Evolutionary conservation across 2,329 filamentous ascomycete genomes (phyloP).

Genomic region (Xylariaceae sp.): DNA sequence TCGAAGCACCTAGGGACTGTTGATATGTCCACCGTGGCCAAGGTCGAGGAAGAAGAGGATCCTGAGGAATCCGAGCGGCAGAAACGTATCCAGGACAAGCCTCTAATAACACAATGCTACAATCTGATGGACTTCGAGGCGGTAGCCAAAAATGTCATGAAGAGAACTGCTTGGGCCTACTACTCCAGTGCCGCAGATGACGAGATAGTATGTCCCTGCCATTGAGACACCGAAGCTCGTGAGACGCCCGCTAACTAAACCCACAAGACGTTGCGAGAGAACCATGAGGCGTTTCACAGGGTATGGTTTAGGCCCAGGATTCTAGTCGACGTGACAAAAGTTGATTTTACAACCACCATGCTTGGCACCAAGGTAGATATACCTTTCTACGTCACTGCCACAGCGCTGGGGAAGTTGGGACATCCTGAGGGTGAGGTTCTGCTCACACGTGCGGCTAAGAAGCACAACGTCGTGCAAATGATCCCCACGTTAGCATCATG

Average conservation of each 20-base stretch:
- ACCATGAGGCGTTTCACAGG: slow-evolving; percentile 93
- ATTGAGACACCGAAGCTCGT: neutral
- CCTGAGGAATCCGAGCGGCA: slow-evolving; percentile 73
- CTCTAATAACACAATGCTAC: slow-evolving; percentile 83
- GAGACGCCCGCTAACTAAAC: slow-evolving; percentile 23
- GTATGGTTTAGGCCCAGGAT: slow-evolving; percentile 94
- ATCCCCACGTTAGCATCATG: slow-evolving; percentile 96
- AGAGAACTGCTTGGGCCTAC: slow-evolving; percentile 96
- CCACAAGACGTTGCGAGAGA: slow-evolving; percentile 83
- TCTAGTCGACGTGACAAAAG: slow-evolving; percentile 83
- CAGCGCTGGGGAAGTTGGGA: slow-evolving; percentile 91
- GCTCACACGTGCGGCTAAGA: slow-evolving; percentile 79
- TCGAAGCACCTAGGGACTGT: slow-evolving; percentile 89
- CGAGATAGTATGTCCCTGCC: slow-evolving; percentile 67
- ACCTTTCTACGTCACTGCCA: slow-evolving; percentile 96
- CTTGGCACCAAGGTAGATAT: slow-evolving; percentile 81
- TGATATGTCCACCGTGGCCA: slow-evolving; percentile 78
- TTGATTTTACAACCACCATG: slow-evolving; percentile 92
- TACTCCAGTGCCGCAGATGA: slow-evolving; percentile 93
- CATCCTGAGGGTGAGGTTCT: slow-evolving; percentile 93
- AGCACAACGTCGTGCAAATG: slow-evolving; percentile 95
- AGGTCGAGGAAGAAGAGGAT: slow-evolving; percentile 66
- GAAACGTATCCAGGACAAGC: slow-evolving; percentile 75
- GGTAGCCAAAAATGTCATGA: slow-evolving; percentile 88
- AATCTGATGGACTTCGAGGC: slow-evolving; percentile 96